These are phyloP conservation scores for Diplosphaera chodatii DNA, from an alignment of 139 green algal species.

Conservation along the genomic window DNA sequence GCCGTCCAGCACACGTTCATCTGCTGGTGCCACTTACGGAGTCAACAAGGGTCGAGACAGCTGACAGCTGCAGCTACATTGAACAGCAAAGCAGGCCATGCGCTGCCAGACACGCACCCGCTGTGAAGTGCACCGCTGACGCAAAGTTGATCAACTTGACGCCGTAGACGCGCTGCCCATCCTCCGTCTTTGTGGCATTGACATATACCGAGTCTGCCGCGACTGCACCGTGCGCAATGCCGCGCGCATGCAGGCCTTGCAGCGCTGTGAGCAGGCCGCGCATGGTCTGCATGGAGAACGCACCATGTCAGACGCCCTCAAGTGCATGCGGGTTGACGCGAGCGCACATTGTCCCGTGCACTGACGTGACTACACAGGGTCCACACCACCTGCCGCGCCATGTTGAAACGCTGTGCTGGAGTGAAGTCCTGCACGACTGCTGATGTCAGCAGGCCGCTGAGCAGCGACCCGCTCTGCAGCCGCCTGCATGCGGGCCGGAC, in stretches of 20 bases:
- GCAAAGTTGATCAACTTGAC: neutral
- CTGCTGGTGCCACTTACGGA: no score
- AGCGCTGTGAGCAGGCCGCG: neutral
- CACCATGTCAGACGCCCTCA: no score
- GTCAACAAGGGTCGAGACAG: no score
- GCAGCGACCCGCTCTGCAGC: neutral
- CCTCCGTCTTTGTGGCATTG: neutral
- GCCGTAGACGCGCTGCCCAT: neutral
- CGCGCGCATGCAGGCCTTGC: neutral
- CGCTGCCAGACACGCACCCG: no score
- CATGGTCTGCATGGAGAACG: neutral
- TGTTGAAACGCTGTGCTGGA: neutral
- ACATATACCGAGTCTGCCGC: neutral
- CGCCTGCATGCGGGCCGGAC: neutral
- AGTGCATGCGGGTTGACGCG: no score
- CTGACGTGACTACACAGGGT: no score
- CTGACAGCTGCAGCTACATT: no score
- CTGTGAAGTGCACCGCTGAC: neutral
- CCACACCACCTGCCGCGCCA: neutral
- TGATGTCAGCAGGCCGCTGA: neutral
- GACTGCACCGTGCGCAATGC: neutral
- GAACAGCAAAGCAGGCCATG: neutral
- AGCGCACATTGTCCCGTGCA: no score
- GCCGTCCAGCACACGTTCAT: neutral
- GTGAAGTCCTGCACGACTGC: neutral